Evolutionary conservation across 441 rosid species (phyloP).

Genomic region (Geranium incanum): DNA sequence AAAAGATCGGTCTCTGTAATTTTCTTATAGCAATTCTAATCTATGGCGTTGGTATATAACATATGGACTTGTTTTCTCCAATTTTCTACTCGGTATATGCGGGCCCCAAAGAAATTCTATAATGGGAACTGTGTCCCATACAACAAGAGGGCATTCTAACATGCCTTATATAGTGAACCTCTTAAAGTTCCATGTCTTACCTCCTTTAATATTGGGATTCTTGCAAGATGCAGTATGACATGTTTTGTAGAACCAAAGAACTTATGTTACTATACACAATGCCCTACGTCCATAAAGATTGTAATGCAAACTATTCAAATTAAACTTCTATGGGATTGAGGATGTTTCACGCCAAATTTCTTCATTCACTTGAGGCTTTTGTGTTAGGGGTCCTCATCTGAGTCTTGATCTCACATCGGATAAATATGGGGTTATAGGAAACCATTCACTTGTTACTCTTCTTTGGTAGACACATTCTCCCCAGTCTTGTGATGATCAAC

Average conservation of each 20-base stretch:
- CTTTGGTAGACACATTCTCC: no score
- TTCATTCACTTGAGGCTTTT: neutral
- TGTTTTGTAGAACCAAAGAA: neutral
- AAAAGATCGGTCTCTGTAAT: constrained; percentile 5
- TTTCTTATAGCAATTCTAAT: neutral
- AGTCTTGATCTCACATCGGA: no score
- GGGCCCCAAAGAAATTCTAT: neutral
- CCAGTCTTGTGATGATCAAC: neutral
- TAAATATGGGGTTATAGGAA: no score
- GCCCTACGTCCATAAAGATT: neutral
- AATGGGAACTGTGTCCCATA: neutral
- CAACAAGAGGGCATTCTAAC: neutral
- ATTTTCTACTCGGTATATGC: neutral
- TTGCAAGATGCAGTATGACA: neutral
- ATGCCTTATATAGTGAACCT: neutral
- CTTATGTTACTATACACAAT: neutral
- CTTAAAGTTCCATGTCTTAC: neutral
- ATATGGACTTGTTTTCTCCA: neutral
- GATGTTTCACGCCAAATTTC: neutral
- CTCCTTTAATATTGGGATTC: neutral
- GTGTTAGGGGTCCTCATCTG: no score
- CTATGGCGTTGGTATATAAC: neutral
- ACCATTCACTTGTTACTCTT: no score
- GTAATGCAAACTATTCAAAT: neutral
- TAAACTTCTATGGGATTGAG: neutral